Evolutionary conservation across 2,329 filamentous ascomycete species (phyloP).

Genomic region (Tolypocladium amazonense): DNA sequence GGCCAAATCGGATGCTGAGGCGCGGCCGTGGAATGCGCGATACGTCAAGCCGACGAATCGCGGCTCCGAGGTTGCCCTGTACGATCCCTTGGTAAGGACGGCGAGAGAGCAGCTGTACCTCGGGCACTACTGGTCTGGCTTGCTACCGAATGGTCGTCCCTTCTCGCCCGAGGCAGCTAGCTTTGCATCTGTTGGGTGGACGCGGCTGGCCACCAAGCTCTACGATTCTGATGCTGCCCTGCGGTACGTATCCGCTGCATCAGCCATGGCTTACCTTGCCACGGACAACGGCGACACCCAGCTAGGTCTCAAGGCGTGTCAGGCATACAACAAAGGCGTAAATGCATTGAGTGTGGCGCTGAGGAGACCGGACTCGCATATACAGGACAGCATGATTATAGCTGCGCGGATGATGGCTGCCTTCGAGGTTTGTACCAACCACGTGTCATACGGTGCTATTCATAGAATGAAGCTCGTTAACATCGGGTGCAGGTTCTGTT

Average conservation of each 20-base stretch:
- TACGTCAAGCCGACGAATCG: background rate
- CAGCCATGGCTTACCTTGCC: background rate
- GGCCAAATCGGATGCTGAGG: background rate
- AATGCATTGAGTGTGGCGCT: background rate
- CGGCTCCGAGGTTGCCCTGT: background rate
- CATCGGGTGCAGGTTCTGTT: background rate
- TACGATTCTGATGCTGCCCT: background rate
- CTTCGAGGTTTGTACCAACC: background rate
- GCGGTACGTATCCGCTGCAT: background rate
- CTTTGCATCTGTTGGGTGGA: background rate
- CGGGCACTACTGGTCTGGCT: background rate
- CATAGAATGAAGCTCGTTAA: background rate
- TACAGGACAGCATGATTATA: background rate
- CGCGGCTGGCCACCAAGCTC: background rate
- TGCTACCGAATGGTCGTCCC: background rate
- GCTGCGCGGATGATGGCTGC: background rate
- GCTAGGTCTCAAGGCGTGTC: background rate
- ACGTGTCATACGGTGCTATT: background rate
- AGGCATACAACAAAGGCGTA: background rate
- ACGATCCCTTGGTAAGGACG: background rate
- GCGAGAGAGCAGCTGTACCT: background rate
- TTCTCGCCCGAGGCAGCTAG: background rate
- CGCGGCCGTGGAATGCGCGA: background rate
- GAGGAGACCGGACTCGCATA: background rate
- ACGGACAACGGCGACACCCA: background rate